Evolutionary conservation across 306 rosid genomes (phyloP), one percentile per base, ranked within the genome.

Genomic region (Oemleria cerasiformis): DNA sequence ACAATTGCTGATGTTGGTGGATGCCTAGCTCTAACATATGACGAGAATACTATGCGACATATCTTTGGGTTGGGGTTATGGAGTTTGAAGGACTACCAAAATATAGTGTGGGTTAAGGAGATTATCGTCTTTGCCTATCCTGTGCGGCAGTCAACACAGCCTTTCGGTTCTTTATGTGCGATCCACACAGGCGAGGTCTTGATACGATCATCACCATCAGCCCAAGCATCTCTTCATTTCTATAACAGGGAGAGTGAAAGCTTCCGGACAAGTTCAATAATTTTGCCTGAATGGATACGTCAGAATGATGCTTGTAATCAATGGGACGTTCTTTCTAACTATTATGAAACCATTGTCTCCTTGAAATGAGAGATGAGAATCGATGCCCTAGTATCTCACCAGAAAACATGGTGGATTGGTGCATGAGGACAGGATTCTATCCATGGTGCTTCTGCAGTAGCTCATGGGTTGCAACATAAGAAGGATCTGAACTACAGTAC

Each of bases 31-130:
- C 49, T 63, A 43, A 41, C 21, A n/a, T 19, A 43, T 10, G 36
- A 41, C 51, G 39, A 2, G 49, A 11, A 25, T 16, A 5, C 34
- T 1, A 9, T 19, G 23, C 48, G 6, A 40, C 9, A 39, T 2
- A 1, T 5, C 1, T 14, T 13, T 15, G 21, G 6, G n/a, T 34
- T 21, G 7, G 25, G 9, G 38, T 55, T 70, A 13, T 43, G 75
- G 75, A 45, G 57, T 15, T 71, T 71, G 67, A 45, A 25, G 45
- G 67, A 71, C 49, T 57, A 58, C 14, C 56, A 43, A n/a, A 58
- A 57, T 15, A 17, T 23, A 2, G 56, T 15, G 1, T 57, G 75
- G 56, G 2, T 30, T 12, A 57, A 71, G 65, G 65, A 70, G 53
- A 30, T 5, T 4, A 40, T 13, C 50, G 8, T 4, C 11, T 38